phyloP scores from a whole-genome alignment of 495 filamentous ascomycete genomes.

The Annulohypoxylon nitens region DNA sequence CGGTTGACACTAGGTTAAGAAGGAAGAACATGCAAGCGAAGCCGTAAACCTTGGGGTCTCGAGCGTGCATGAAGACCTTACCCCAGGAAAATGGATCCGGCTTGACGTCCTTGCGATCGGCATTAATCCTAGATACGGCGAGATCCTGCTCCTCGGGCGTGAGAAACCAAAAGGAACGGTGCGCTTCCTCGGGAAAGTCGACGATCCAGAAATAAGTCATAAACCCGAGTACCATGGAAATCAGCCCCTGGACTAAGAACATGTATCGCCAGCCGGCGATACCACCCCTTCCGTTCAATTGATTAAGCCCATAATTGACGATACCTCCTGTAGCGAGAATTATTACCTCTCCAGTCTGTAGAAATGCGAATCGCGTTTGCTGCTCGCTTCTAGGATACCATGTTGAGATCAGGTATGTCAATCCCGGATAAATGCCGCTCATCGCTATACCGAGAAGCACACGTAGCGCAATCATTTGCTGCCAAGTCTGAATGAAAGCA shows the following conservation, averaged over 20 bases:
- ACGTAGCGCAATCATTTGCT: conserved; percentile 78
- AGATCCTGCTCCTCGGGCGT: conserved; percentile 68
- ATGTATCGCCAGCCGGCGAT: conserved; percentile 83
- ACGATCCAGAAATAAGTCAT: conserved; percentile 83
- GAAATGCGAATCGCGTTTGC: conserved; percentile 79
- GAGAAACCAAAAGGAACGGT: conserved; percentile 73
- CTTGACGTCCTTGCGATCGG: conserved; percentile 75
- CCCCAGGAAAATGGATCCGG: conserved; percentile 71
- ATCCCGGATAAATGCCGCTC: conserved; percentile 78
- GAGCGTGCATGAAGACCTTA: conserved; percentile 71
- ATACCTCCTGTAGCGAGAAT: conserved; percentile 78
- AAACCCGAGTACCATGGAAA: conserved; percentile 75
- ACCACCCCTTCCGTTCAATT: conserved; percentile 69
- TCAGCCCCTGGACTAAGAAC: conserved; percentile 75
- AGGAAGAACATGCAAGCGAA: conserved; percentile 81
- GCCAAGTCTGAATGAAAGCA: conserved; percentile 77
- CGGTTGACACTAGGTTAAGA: conserved; percentile 77
- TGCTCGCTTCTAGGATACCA: conserved; percentile 81
- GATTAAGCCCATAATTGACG: conserved; percentile 79
- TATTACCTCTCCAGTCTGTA: conserved; percentile 77
- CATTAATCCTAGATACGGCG: conserved; percentile 69
- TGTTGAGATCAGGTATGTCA: conserved; percentile 77
- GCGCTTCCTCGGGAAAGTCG: conserved; percentile 79
- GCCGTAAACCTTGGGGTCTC: conserved; percentile 78
- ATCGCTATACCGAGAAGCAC: conserved; percentile 77